Evolutionary conservation across 2,329 filamentous ascomycete genomes (phyloP), one percentile per base, ranked within the genome.

Genomic region (Drechslerella dactyloides): DNA sequence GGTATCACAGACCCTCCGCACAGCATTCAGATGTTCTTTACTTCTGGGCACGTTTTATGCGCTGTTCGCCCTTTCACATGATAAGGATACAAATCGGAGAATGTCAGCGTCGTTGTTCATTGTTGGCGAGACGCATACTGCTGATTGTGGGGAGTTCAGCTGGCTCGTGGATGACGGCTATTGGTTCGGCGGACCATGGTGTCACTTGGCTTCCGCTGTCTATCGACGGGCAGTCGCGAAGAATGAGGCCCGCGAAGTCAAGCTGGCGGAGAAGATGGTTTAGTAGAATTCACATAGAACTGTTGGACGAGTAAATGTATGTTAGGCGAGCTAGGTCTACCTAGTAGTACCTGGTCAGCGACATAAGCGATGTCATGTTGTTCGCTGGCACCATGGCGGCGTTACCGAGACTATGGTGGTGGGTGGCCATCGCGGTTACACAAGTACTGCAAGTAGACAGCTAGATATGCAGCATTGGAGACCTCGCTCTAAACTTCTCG

Each of bases 181-280:
- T 33, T 65, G 60, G 68, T 57, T 64, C 33, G 68, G 68, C 6
- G 58, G 37, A 19, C 37, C 21, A 33, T 72, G 68, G 68, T 65
- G 54, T 37, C 37, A 7, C 7, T 17, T 57, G 21, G 68, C 68
- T 0, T 17, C 40, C 13, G 19, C 21, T 11, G 60, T 65, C 10
- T 65, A 72, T 15, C 40, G 46, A 6, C 60, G 60, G 11, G 68
- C 68, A 2, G 17, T 65, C 11, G 2, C 15, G 11, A 72, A 61
- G 37, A 30, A 40, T 35, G 68, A 72, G 15, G 55, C 56, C n/a
- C 59, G 40, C 17, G 55, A 72, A 10, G 40, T 30, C 11, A 72
- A 72, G 35, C 33, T 72, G 30, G 68, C 60, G 13, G 68, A 65
- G 21, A 72, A 72, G 33, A 72, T 72, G 68, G 68, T 72, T 2